A percentile compares a stretch with the other conserved stretches of the same genome.
Evolutionary conservation across 2,329 filamentous ascomycete genomes (phyloP).

Genomic region (Dactylellina leptospora): DNA sequence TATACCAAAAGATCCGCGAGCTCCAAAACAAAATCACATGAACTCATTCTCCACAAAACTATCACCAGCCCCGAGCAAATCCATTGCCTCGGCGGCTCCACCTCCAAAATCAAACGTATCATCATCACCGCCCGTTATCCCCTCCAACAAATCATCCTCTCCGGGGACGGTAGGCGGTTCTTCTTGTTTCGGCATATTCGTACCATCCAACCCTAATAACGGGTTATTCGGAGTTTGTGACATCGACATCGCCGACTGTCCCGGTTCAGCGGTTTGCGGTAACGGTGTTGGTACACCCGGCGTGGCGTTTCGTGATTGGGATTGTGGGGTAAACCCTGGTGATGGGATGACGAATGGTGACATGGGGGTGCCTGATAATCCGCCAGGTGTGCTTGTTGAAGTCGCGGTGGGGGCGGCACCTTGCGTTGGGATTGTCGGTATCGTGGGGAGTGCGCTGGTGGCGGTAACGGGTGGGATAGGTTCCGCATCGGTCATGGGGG

Average conservation of each 20-base stretch:
- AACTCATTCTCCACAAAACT: constrained; percentile 44
- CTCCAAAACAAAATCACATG: too few relatives aligned
- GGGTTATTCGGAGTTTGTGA: neutral
- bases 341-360: constrained; percentile 49
- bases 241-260: constrained; percentile 17
- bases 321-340: constrained; percentile 26
- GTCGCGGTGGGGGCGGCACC: constrained; percentile 1
- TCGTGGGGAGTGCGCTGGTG: constrained; percentile 1
- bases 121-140: constrained; percentile 31
- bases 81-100: constrained; percentile 44
- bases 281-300: constrained; percentile 34
- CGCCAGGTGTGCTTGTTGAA: constrained; percentile 10
- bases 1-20: too few relatives aligned
- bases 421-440: neutral
- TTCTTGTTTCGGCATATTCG: constrained; percentile 11
- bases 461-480: constrained; percentile 17
- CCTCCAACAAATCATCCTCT: constrained; percentile 37
- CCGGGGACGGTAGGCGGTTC: constrained; percentile 50
- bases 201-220: neutral
- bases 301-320: constrained; percentile 25
- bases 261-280: constrained; percentile 31
- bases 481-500: constrained; percentile 40
- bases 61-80: constrained; percentile 30
- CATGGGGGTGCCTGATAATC: constrained; percentile 21
- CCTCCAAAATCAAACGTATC: constrained; percentile 30